Conservation (phyloP, 495 filamentous ascomycete genomes). For the Penicillium atrosanguineum region DNA sequence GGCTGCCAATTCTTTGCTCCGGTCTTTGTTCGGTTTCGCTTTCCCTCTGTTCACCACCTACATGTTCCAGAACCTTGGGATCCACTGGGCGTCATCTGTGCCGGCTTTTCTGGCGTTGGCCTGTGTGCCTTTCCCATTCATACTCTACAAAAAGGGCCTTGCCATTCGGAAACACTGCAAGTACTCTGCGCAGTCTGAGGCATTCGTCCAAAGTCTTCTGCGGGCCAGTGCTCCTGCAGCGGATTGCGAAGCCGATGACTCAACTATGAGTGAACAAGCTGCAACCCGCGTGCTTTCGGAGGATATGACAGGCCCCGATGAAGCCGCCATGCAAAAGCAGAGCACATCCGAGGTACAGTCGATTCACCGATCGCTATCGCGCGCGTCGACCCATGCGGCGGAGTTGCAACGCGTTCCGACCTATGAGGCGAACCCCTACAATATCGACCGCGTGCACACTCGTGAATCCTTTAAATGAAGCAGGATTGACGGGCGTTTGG, state of each 20-base stretch:
- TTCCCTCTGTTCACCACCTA: slow-evolving; percentile 74
- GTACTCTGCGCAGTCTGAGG: slow-evolving; percentile 53
- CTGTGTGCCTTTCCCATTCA: slow-evolving; percentile 69
- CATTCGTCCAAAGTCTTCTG: slow-evolving; percentile 28
- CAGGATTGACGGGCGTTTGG: background rate
- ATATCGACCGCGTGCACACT: slow-evolving; percentile 31
- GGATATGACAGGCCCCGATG: slow-evolving; percentile 7
- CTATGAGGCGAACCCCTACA: slow-evolving; percentile 32
- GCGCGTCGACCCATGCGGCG: slow-evolving; percentile 17
- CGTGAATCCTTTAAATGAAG: slow-evolving; percentile 27
- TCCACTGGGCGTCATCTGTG: slow-evolving; percentile 69
- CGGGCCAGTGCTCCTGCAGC: background rate
- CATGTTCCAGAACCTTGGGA: slow-evolving; percentile 66
- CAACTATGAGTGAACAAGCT: background rate
- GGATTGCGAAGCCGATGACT: background rate
- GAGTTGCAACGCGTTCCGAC: slow-evolving; percentile 18
- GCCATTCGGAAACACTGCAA: slow-evolving; percentile 63
- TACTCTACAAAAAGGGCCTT: slow-evolving; percentile 67
- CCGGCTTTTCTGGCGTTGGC: slow-evolving; percentile 69
- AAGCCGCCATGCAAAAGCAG: slow-evolving; percentile 10
- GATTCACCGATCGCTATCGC: slow-evolving; percentile 12
- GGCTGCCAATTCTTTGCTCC: slow-evolving; percentile 65
- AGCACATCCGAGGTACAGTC: slow-evolving; percentile 4
- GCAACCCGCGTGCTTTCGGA: slow-evolving; percentile 1
- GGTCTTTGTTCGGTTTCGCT: slow-evolving; percentile 61